These are phyloP conservation scores for Rhynchospora breviuscula DNA, from an alignment of 176 grass and related monocot genomes.

Conservation along the genomic window DNA sequence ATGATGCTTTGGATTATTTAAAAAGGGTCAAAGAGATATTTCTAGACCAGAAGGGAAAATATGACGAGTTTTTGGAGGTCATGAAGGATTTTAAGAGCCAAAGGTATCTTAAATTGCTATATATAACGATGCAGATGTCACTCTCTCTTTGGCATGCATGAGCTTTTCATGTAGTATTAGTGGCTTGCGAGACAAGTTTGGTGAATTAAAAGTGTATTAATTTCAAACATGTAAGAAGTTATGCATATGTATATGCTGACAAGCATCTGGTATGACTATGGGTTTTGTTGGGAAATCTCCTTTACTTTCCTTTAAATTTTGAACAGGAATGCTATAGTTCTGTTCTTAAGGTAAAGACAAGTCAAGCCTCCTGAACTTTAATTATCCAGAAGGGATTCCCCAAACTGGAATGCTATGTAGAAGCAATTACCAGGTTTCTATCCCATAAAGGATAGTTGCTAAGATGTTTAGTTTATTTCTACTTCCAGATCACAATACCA, in stretches of 20 bases:
- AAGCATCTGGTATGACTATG: background rate
- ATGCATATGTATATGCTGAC: background rate
- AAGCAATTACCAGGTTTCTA: background rate
- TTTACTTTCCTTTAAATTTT: background rate
- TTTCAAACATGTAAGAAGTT: background rate
- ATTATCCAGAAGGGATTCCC: too few species aligned
- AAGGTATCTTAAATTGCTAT: slow-evolving; percentile 38
- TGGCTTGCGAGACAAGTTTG: background rate
- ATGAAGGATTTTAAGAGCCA: slow-evolving; percentile 99
- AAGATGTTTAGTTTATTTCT: background rate
- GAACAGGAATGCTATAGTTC: background rate
- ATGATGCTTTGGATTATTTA: slow-evolving; percentile 86
- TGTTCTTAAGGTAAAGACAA: too few species aligned
- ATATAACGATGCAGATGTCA: background rate
- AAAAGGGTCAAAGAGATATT: slow-evolving; percentile 97
- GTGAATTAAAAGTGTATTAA: background rate
- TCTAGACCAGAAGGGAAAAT: slow-evolving; percentile 92
- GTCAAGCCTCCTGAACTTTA: too few species aligned
- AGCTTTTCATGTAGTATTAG: background rate
- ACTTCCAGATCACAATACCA: background rate
- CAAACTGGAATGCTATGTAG: background rate
- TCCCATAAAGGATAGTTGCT: background rate
- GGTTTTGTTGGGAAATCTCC: background rate
- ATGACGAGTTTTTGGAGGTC: slow-evolving; percentile 98
- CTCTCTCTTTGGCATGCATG: background rate